Conservation (phyloP, 768 basidiomycete genomes). For the Amanita inopinata region DNA sequence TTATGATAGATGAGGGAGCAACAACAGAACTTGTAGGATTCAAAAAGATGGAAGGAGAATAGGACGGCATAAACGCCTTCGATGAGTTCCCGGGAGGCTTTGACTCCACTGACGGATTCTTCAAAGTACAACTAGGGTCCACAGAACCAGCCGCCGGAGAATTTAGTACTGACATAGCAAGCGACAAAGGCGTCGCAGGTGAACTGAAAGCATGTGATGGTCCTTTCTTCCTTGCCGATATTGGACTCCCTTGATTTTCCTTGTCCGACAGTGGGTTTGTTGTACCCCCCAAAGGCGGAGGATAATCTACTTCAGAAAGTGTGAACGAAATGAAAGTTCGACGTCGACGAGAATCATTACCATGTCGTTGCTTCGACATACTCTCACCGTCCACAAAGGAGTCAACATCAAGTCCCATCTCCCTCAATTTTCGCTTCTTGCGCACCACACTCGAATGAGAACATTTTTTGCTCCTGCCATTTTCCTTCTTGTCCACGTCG, state of each 20-base stretch:
- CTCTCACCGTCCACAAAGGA: slow-evolving; percentile 1
- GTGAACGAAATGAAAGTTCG: neutral
- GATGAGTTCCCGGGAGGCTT: slow-evolving; percentile 9
- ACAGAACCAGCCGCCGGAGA: slow-evolving; percentile 8
- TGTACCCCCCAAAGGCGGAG: slow-evolving; percentile 17
- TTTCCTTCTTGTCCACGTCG: slow-evolving; percentile 17
- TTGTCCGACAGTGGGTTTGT: slow-evolving; percentile 20
- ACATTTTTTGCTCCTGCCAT: slow-evolving; percentile 19
- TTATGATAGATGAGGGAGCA: slow-evolving; percentile 7
- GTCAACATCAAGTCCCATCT: slow-evolving; percentile 14
- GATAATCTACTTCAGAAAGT: neutral
- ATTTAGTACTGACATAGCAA: neutral
- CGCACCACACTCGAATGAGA: slow-evolving; percentile 13
- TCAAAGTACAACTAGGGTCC: slow-evolving; percentile 7
- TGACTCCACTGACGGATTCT: slow-evolving; percentile 6
- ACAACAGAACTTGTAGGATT: slow-evolving; percentile 1
- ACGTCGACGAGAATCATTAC: neutral
- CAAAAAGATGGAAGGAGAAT: slow-evolving; percentile 17
- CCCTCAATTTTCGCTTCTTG: slow-evolving; percentile 18
- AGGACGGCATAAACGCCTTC: slow-evolving; percentile 11
- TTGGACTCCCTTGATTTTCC: slow-evolving; percentile 13
- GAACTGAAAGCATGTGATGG: neutral
- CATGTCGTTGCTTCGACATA: neutral
- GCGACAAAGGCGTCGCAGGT: neutral
- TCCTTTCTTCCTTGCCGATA: slow-evolving; percentile 10